A percentile compares a stretch with the other conserved stretches of the same genome.
Conservation (phyloP, 305 asterid genomes). For the Euphrasia arctica region DNA sequence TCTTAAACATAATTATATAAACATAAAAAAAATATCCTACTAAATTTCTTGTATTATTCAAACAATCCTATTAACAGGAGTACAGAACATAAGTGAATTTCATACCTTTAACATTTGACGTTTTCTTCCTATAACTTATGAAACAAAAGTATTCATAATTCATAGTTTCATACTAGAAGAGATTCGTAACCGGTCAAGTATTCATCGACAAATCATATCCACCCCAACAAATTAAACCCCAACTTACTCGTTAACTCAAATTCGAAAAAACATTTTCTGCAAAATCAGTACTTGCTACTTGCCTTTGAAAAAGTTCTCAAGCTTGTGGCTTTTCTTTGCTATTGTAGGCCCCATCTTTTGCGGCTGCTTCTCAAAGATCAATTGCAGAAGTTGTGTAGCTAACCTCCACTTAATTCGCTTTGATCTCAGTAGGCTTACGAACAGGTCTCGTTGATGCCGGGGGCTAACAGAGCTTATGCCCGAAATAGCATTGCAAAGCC, state of each 20-base stretch:
- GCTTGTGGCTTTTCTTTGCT: conserved; percentile 69
- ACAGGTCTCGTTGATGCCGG: conserved; percentile 57
- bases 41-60: background rate
- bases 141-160: conserved; percentile 1
- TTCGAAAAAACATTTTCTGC: background rate
- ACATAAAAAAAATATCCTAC: background rate
- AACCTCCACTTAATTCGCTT: conserved; percentile 51
- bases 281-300: conserved; percentile 39
- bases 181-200: conserved; percentile 11
- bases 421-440: conserved; percentile 60
- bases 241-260: background rate
- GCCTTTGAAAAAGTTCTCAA: conserved; percentile 83
- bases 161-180: background rate
- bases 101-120: background rate
- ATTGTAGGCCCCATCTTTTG: conserved; percentile 63
- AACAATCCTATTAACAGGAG: background rate
- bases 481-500: conserved; percentile 78
- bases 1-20: conserved; percentile 15
- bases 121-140: background rate
- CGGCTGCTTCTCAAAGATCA: conserved; percentile 76
- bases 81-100: conserved; percentile 8
- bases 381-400: conserved; percentile 73
- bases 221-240: conserved; percentile 15
- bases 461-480: conserved; percentile 58
- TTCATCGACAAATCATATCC: conserved; percentile 10